Evolutionary conservation across 208 protist genomes (phyloP).

Genomic region (Leishmania guyanensis): DNA sequence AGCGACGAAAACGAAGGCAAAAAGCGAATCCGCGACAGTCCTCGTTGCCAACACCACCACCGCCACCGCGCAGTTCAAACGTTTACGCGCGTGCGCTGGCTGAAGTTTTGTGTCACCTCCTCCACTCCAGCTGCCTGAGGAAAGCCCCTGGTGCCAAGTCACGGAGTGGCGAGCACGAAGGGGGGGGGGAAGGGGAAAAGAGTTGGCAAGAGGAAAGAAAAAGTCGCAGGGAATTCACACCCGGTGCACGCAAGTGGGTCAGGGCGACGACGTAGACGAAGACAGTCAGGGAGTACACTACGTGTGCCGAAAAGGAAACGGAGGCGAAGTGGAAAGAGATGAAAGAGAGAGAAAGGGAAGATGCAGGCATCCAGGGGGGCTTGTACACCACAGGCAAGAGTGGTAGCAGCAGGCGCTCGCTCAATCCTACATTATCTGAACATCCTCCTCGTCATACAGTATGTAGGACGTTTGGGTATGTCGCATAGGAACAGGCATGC

Average conservation of each 20-base stretch:
- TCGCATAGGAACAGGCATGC: background rate
- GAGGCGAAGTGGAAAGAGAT: background rate
- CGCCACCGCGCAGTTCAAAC: no score
- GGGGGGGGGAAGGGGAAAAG: background rate
- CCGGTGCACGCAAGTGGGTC: background rate
- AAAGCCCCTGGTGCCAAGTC: no score
- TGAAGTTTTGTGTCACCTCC: no score
- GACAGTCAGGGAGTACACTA: background rate
- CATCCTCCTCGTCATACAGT: background rate
- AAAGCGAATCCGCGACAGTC: no score
- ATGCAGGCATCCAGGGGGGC: background rate
- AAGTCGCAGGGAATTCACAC: background rate
- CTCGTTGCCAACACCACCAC: no score
- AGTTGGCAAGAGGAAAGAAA: background rate
- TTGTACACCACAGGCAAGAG: background rate
- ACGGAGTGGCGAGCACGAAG: no score
- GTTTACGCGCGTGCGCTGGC: no score
- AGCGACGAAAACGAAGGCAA: no score
- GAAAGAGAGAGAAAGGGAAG: background rate
- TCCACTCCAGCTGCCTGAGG: no score
- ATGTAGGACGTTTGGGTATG: background rate
- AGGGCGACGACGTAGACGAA: background rate
- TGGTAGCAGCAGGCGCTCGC: background rate
- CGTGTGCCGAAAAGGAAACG: background rate
- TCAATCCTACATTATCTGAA: background rate